These are phyloP conservation scores for Angomonas ambiguus DNA, from an alignment of 208 protist genomes.

Conservation along the genomic window DNA sequence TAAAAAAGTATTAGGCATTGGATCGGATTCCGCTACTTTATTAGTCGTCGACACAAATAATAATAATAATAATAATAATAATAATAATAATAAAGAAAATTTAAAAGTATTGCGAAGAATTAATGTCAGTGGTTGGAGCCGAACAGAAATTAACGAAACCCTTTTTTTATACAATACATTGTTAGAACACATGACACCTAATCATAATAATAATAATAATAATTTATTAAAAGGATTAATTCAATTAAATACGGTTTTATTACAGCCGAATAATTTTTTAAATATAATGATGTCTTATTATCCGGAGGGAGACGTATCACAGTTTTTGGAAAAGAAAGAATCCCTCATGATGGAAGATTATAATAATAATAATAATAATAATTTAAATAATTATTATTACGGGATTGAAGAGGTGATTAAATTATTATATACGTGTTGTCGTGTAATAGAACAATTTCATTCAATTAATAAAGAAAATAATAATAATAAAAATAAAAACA, in stretches of 20 bases:
- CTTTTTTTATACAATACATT: neutral
- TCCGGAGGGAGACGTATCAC: neutral
- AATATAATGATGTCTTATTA: neutral
- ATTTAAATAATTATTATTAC: neutral
- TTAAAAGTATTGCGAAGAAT: constrained; percentile 3
- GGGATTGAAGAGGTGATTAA: neutral
- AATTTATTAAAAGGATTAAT: constrained; percentile 5
- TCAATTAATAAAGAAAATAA: no score
- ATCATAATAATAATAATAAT: no score
- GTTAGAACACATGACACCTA: neutral
- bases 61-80: no score
- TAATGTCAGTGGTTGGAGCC: neutral
- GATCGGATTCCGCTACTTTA: neutral
- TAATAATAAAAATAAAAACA: neutral
- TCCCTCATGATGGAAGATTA: constrained; percentile 8
- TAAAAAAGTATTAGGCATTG: neutral
- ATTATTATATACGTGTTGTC: neutral
- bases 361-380: constrained; percentile 2
- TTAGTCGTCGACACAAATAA: neutral
- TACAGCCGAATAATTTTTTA: neutral
- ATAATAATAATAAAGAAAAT: no score
- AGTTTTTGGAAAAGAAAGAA: neutral
- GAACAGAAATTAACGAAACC: neutral
- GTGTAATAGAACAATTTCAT: neutral
- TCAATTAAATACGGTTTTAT: neutral